Conservation (phyloP, 108 stramenopile genomes). For the Skeletonema menzelii region DNA sequence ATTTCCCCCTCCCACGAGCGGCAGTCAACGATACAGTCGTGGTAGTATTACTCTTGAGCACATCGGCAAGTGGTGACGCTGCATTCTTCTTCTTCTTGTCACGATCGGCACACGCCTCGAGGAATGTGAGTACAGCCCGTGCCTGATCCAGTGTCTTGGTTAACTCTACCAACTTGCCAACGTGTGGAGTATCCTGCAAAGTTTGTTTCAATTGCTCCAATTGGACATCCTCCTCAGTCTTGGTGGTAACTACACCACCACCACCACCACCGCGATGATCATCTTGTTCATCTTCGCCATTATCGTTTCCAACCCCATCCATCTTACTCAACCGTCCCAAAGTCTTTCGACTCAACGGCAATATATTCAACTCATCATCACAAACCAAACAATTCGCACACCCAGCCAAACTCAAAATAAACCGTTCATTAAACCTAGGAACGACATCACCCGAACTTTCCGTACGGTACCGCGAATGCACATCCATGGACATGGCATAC, state of each 20-base stretch:
- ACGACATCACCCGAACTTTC: conserved; percentile 86
- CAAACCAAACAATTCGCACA: conserved; percentile 92
- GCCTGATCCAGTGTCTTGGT: conserved; percentile 98
- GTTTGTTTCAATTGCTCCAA: conserved; percentile 86
- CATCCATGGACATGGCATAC: conserved; percentile 99
- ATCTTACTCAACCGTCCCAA: conserved; percentile 46
- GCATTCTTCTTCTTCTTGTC: conserved; percentile 30
- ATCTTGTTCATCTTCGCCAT: conserved; percentile 21
- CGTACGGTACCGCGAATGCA: conserved; percentile 96
- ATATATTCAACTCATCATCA: conserved; percentile 99
- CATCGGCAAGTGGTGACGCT: conserved; percentile 16
- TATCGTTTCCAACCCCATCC: conserved; percentile 24
- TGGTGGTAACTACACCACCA: conserved; percentile 57
- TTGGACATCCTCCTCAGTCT: conserved; percentile 45
- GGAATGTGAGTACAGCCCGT: conserved; percentile 88
- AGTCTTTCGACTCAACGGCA: conserved; percentile 83
- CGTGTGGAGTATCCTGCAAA: conserved; percentile 90
- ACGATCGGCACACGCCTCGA: conserved; percentile 93
- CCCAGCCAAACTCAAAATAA: conserved; percentile 91
- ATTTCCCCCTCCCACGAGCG: conserved; percentile 96
- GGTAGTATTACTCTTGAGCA: conserved; percentile 12
- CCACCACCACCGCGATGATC: too few relatives aligned
- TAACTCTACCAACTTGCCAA: conserved; percentile 90
- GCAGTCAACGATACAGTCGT: conserved; percentile 85
- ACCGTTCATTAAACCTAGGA: conserved; percentile 99